Percentiles rank a stretch among this genome's conserved stretches.
These are phyloP conservation scores for Blastobotrys malaysiensis DNA, from an alignment of 1,139 yeast species.

Conservation along the genomic window DNA sequence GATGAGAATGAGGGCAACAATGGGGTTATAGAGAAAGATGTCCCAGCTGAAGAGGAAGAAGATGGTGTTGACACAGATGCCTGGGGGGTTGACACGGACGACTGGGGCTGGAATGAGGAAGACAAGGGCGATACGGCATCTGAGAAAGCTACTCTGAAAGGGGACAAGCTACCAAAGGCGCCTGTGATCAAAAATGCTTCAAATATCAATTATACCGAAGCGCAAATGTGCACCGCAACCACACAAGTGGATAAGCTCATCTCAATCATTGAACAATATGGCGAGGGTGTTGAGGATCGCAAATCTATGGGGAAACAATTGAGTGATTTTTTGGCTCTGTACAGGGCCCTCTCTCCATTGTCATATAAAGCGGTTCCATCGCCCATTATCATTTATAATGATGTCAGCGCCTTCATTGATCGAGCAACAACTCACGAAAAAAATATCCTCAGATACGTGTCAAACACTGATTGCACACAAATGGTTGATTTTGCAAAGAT, in stretches of 20 bases:
- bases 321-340: constrained; percentile 25
- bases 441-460: constrained; percentile 10
- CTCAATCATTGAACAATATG: constrained; percentile 11
- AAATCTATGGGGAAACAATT: constrained; percentile 15
- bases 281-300: constrained; percentile 15
- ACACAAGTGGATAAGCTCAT: constrained; percentile 13
- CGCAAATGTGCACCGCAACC: constrained; percentile 8
- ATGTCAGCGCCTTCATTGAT: constrained; percentile 14
- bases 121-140: constrained; percentile 10
- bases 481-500: neutral
- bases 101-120: constrained; percentile 32
- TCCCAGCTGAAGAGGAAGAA: constrained; percentile 6
- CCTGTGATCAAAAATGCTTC: neutral
- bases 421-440: neutral
- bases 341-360: constrained; percentile 25
- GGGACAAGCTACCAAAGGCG: neutral
- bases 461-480: neutral
- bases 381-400: constrained; percentile 24
- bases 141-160: constrained; percentile 4
- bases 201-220: neutral
- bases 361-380: constrained; percentile 16
- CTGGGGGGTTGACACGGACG: constrained; percentile 17
- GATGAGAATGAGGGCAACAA: constrained; percentile 17
- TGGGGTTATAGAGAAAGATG: neutral
- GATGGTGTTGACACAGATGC: constrained; percentile 12